These are phyloP conservation scores for Elongisporangium undulatum DNA, from an alignment of 352 stramenopile species.

Conservation along the genomic window DNA sequence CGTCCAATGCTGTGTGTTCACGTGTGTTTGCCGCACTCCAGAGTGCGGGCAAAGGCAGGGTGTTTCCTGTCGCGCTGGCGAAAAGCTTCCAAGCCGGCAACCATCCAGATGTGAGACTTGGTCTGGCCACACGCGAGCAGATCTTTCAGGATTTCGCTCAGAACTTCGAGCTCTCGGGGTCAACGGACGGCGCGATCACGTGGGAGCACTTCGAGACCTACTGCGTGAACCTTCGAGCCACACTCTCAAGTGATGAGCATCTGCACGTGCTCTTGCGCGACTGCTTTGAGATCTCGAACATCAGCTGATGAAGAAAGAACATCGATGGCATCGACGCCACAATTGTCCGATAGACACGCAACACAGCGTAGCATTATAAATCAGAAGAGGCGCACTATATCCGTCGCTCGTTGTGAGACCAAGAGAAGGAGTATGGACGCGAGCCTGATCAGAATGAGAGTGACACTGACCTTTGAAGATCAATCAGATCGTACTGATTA, in stretches of 20 bases:
- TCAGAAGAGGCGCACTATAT: too few relatives aligned
- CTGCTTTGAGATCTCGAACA: constrained; percentile 25
- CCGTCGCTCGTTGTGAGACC: too few relatives aligned
- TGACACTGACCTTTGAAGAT: too few relatives aligned
- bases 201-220: constrained; percentile 68
- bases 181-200: constrained; percentile 29
- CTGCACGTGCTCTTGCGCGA: constrained; percentile 56
- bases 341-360: too few relatives aligned
- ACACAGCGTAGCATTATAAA: too few relatives aligned
- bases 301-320: not conserved
- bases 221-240: constrained; percentile 49
- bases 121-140: constrained; percentile 20
- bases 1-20: constrained; percentile 23
- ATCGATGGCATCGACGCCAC: too few relatives aligned
- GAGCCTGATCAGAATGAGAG: too few relatives aligned
- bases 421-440: too few relatives aligned
- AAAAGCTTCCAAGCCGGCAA: constrained; percentile 52
- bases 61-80: constrained; percentile 57
- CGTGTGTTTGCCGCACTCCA: constrained; percentile 49
- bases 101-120: constrained; percentile 58
- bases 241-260: constrained; percentile 44
- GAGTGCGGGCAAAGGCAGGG: constrained; percentile 37
- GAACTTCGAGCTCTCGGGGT: constrained; percentile 53
- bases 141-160: constrained; percentile 72
- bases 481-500: too few relatives aligned